Evolutionary conservation across 805 yeast genomes (phyloP).

Genomic region (Zygotorulaspora sp.): DNA sequence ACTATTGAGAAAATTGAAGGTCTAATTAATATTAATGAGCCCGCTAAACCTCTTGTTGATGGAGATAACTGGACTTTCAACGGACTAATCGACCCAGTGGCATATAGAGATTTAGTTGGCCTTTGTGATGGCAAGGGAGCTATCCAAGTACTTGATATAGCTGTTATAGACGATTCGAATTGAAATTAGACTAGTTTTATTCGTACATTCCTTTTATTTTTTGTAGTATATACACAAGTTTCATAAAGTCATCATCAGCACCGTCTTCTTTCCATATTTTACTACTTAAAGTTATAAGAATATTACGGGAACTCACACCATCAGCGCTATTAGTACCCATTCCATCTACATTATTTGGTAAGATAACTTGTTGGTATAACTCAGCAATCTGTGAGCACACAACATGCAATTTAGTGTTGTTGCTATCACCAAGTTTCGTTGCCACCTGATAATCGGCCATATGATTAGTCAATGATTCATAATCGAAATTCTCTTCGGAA

Average conservation of each 20-base stretch:
- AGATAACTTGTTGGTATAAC: slow-evolving; percentile 30
- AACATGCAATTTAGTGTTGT: slow-evolving; percentile 45
- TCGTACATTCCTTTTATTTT: slow-evolving; percentile 29
- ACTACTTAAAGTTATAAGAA: slow-evolving; percentile 44
- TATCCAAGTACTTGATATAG: slow-evolving; percentile 78
- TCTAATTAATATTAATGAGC: slow-evolving; percentile 41
- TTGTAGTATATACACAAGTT: slow-evolving; percentile 42
- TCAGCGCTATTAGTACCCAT: slow-evolving; percentile 8
- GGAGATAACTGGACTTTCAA: slow-evolving; percentile 50
- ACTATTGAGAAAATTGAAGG: slow-evolving; percentile 40
- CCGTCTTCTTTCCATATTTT: slow-evolving; percentile 39
- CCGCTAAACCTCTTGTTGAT: slow-evolving; percentile 41
- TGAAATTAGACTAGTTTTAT: not conserved
- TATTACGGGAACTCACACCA: slow-evolving; percentile 12
- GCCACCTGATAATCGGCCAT: slow-evolving; percentile 42
- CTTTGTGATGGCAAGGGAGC: slow-evolving; percentile 55
- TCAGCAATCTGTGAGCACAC: slow-evolving; percentile 43
- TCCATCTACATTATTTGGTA: slow-evolving; percentile 17
- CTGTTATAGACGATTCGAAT: slow-evolving; percentile 61
- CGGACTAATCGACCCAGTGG: slow-evolving; percentile 81
- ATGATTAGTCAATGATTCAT: slow-evolving; percentile 24
- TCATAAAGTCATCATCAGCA: slow-evolving; percentile 40
- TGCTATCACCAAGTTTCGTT: slow-evolving; percentile 45
- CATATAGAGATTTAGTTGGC: slow-evolving; percentile 65
- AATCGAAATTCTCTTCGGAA: slow-evolving; percentile 15